Evolutionary conservation across 352 stramenopile species (phyloP), one percentile per base, ranked within the genome.

Genomic region (Phytophthora capsici): DNA sequence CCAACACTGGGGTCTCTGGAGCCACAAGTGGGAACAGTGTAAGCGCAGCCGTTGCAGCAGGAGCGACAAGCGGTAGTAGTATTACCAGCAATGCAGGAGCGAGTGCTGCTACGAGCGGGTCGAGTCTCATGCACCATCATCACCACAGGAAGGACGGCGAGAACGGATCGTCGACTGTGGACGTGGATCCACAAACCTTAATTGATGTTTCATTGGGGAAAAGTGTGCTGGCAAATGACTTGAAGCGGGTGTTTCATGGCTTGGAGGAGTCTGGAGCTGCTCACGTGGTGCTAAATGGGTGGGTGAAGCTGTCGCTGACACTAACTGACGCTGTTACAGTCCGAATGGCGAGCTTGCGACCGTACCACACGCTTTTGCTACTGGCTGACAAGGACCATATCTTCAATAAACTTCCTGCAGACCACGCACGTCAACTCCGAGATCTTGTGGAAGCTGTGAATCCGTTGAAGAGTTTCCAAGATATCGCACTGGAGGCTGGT

Each of bases 221-320:
- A 25, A 94, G 87, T 63, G 73, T 92, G 44, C 68, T 96, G 16
- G 87, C 88, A 10, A 94, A 94, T 73, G 88, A 96, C 56, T 60
- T 96, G 37, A 95, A 96, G 65, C 69, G 77, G 16, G 83, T 96
- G 3, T 96, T 89, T 62, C 86, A 96, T 57, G 88, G 86, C 5
- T 66, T 96, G 3, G 74, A 92, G 47, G 88, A 94, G 51, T 71
- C 73, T 44, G 88, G 87, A 25, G 77, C 72, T 16, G 86, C 83
- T 7, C 88, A 96, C 46, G 83, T 96, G 1, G 82, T 92, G 17
- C 55, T 96, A 28, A 96, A 96, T 62, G 78, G 82, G 37, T 96
- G 88, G 87, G 82, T 96, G 16, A 93, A 93, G 63, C 73, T 96
- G 16, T 95, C 88, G 26, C 70, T 96, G 25, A 93, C 88, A 13